Evolutionary conservation across 208 protist genomes (phyloP), one percentile per base, ranked within the genome.

Genomic region (Phytomonas sp.): DNA sequence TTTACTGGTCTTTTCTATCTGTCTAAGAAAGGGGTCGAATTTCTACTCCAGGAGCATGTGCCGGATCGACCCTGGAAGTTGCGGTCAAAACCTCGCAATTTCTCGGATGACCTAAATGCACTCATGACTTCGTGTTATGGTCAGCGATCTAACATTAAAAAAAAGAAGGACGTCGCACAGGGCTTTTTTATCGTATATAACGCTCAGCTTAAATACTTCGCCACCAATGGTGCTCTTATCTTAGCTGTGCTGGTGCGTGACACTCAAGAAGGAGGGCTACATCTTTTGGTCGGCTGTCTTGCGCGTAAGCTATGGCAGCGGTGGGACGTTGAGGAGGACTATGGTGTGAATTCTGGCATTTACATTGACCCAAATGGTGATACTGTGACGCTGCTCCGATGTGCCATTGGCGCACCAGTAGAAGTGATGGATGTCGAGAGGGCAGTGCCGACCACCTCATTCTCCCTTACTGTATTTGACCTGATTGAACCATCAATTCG

Each of bases 381-480:
- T 51, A 51, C 7, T 17, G 40, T 51, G 40, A 51, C 40, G 9
- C 13, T 51, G 40, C 4, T 51, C 36, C 74, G 75, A 17, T 85
- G 76, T 63, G 72, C 76, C 40, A 61, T 92, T 2, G 75, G 59
- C 0, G 23, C 69, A 0, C 87, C 83, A 9, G 34, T 75, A 51
- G 20, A 51, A 51, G 40, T 15, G 4, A 51, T 51, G 9, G 1
- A 66, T 17, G 71, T 74, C 11, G 71, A 75, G 28, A 53, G 71
- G 29, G 30, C 59, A 2, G 75, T 84, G 7, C 82, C 83, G n/a
- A 77, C 78, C 31, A 20, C 79, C 13, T 63, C 81, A 15, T 68
- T 87, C 70, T 81, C 82, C 26, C 73, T 92, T n/a, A 83, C 75
- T 9, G 70, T 80, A n/a, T 87, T 92, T 64, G 80, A 87, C 29